Conservation (phyloP, 2,329 filamentous ascomycete genomes). For the Lasiodiplodia citricola region DNA sequence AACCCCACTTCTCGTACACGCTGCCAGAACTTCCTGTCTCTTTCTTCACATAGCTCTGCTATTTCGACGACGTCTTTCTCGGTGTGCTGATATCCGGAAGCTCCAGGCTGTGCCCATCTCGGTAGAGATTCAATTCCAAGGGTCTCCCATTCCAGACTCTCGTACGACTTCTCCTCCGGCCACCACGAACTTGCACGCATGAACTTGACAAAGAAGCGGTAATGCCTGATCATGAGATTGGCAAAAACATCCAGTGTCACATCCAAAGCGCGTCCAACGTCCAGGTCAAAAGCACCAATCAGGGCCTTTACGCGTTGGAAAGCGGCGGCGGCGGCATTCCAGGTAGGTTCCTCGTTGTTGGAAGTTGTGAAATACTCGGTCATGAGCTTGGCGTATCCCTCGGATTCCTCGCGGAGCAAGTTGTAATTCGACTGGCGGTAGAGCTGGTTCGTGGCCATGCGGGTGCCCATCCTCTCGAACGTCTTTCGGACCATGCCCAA, state of each 20-base stretch:
- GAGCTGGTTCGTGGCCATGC: slow-evolving; percentile 88
- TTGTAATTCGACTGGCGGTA: slow-evolving; percentile 99
- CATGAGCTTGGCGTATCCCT: slow-evolving; percentile 94
- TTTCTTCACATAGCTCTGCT: slow-evolving; percentile 61
- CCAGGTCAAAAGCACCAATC: slow-evolving; percentile 95
- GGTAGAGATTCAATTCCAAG: slow-evolving; percentile 73
- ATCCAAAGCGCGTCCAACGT: slow-evolving; percentile 92
- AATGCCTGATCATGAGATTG: slow-evolving; percentile 89
- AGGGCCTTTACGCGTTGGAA: slow-evolving; percentile 93
- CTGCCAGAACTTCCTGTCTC: slow-evolving; percentile 82
- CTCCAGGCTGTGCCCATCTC: slow-evolving; percentile 80
- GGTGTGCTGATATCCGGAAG: slow-evolving; percentile 64
- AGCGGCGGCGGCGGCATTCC: slow-evolving; percentile 78
- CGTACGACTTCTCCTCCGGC: slow-evolving; percentile 70
- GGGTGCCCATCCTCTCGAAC: slow-evolving; percentile 81
- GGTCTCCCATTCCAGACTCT: slow-evolving; percentile 54
- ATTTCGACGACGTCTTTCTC: slow-evolving; percentile 72
- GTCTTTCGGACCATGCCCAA: slow-evolving; percentile 83
- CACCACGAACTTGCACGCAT: slow-evolving; percentile 95
- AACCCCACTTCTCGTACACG: slow-evolving; percentile 77
- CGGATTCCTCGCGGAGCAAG: slow-evolving; percentile 89
- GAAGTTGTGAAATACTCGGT: slow-evolving; percentile 94
- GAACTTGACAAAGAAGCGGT: slow-evolving; percentile 92
- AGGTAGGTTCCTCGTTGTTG: slow-evolving; percentile 72
- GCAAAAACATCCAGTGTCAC: slow-evolving; percentile 95